phyloP scores from a whole-genome alignment of 345 rosid species.

The Gossypium stocksii region DNA sequence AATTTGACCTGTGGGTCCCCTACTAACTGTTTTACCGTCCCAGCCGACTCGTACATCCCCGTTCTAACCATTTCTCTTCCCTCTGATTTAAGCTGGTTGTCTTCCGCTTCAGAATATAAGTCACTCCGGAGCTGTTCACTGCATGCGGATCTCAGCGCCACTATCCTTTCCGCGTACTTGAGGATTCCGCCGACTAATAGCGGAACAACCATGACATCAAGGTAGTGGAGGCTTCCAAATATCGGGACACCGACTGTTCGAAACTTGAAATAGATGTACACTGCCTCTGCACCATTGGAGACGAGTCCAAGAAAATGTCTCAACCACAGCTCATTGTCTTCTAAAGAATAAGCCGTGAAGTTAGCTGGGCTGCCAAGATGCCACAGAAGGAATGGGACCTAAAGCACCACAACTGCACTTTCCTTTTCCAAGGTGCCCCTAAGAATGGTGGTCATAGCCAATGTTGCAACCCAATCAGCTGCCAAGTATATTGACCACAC shows the following conservation, averaged over 20 bases:
- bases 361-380: not conserved
- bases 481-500: not conserved
- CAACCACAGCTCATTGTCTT: not conserved
- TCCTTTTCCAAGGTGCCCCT: not conserved
- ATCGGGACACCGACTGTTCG: not conserved
- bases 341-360: not conserved
- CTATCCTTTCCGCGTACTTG: not conserved
- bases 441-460: not conserved
- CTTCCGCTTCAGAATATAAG: not conserved
- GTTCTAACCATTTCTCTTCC: not conserved
- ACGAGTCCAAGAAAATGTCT: not conserved
- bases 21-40: not conserved
- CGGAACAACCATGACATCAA: not conserved
- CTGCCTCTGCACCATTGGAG: not conserved
- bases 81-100: not conserved
- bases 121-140: not conserved
- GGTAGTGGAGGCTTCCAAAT: not conserved
- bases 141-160: not conserved
- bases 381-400: not conserved
- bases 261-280: not conserved
- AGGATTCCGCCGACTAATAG: not conserved
- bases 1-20: not conserved
- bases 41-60: not conserved
- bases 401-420: not conserved
- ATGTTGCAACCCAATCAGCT: not conserved